phyloP scores from a whole-genome alignment of 2,329 filamentous ascomycete genomes.

The Endothia cerciana region DNA sequence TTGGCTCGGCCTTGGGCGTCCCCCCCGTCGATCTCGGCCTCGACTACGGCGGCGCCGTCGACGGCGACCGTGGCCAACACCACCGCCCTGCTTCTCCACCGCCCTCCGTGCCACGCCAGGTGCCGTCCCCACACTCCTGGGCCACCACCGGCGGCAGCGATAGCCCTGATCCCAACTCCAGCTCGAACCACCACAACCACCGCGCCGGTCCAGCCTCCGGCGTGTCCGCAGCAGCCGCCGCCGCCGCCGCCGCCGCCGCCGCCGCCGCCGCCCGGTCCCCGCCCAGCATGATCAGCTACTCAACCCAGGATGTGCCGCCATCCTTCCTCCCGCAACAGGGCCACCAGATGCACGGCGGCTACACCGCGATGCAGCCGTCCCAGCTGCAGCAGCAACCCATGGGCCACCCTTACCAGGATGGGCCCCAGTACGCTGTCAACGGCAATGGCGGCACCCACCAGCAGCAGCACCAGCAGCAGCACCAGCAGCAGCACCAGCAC shows the following conservation, averaged over 20 bases:
- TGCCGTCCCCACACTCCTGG: slow-evolving; percentile 28
- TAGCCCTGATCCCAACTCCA: background rate
- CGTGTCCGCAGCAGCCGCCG: slow-evolving; percentile 10
- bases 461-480: slow-evolving; percentile 8
- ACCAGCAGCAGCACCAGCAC: slow-evolving; percentile 8
- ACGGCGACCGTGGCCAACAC: background rate
- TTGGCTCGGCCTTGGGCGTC: slow-evolving; percentile 56
- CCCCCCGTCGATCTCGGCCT: slow-evolving; percentile 43
- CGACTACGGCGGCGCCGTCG: slow-evolving; percentile 18
- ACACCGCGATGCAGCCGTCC: slow-evolving; percentile 22
- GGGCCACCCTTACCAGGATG: slow-evolving; percentile 14
- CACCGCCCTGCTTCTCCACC: slow-evolving; percentile 21
- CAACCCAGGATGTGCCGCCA: slow-evolving; percentile 16
- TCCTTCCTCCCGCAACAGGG: slow-evolving; percentile 21
- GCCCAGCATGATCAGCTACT: slow-evolving; percentile 15
- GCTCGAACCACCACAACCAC: background rate
- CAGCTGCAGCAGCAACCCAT: slow-evolving; percentile 15
- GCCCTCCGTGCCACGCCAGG: slow-evolving; percentile 4
- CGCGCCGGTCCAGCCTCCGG: slow-evolving; percentile 6
- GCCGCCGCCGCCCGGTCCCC: slow-evolving; percentile 11
- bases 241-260: background rate
- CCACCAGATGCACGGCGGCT: slow-evolving; percentile 23
- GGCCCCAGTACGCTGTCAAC: slow-evolving; percentile 16
- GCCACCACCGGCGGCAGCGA: slow-evolving; percentile 28
- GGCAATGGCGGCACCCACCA: too few species aligned